phyloP scores from a whole-genome alignment of 495 filamentous ascomycete genomes.

The Talaromyces thailandensis region DNA sequence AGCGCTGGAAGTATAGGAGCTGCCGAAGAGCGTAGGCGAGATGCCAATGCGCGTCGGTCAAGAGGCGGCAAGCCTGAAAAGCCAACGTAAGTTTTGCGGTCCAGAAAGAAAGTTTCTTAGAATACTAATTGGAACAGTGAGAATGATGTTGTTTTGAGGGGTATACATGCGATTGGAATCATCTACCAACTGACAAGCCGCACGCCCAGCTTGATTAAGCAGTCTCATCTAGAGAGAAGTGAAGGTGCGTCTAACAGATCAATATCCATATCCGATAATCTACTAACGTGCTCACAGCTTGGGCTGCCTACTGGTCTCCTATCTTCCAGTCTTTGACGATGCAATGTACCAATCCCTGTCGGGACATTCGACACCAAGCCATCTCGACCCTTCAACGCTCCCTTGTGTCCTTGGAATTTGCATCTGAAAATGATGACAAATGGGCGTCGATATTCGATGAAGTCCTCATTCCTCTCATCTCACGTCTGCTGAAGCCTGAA shows the following conservation, averaged over 20 bases:
- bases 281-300: conserved; percentile 49
- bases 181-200: conserved; percentile 72
- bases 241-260: conserved; percentile 65
- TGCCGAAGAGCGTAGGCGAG: conserved; percentile 68
- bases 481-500: conserved; percentile 85
- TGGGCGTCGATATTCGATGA: conserved; percentile 94
- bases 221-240: conserved; percentile 82
- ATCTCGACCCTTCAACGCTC: conserved; percentile 81
- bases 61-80: conserved; percentile 50
- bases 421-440: conserved; percentile 67
- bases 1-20: conserved; percentile 76
- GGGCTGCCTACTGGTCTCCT: conserved; percentile 96
- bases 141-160: conserved; percentile 66
- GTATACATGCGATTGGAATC: conserved; percentile 68
- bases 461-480: conserved; percentile 90
- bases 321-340: conserved; percentile 81
- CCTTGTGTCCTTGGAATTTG: conserved; percentile 72
- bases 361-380: conserved; percentile 83
- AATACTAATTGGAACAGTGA: conserved; percentile 36
- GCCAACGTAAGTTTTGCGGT: conserved; percentile 39
- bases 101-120: conserved; percentile 8
- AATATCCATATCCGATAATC: neutral
- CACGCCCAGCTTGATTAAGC: conserved; percentile 77
- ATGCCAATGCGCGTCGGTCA: conserved; percentile 39
- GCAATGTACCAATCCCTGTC: conserved; percentile 92